Evolutionary conservation across 2,329 filamentous ascomycete genomes (phyloP), one percentile per base, ranked within the genome.

Genomic region (Ophiostoma sp.): DNA sequence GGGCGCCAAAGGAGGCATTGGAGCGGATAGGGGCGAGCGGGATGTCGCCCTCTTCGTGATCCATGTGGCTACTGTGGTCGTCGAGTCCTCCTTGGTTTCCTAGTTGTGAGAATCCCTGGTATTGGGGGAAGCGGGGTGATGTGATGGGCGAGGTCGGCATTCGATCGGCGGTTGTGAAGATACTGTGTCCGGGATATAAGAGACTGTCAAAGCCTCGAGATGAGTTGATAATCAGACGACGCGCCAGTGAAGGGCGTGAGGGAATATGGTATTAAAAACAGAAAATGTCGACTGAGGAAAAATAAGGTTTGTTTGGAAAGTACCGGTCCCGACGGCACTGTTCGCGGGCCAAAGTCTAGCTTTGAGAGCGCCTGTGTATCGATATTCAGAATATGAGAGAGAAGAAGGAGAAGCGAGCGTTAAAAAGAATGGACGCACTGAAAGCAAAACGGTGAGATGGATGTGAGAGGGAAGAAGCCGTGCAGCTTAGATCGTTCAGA

Each of bases 21-120:
- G 84, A 90, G 78, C 83, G 84, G 76, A 92, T 86, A 63, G 83
- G 82, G 17, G 84, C 84, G 73, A 91, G 85, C 25, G 88, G 88
- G 64, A 90, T 90, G 70, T 84, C 86, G 72, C 78, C 86, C 72
- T 78, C 78, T 19, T 82, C 80, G 74, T 78, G 73, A 61, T 79
- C 78, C 74, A 75, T 76, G 17, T 12, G 28, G 79, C 77, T 76
- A 61, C 33, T 61, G 61, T 28, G 52, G 55, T 68, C 57, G 69
- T 72, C 74, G 72, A 28, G 33, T 48, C 39, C 36, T 59, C 39
- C 36, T 59, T 72, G 72, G 73, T 69, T 72, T 5, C 70, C 31
- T 8, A 77, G 59, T 8, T 74, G 76, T 70, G 78, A 50, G 36
- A 79, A 79, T 4, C 78, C 78, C 72, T 77, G 74, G 5, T 70